phyloP scores from a whole-genome alignment of 805 yeast genomes.

The Candida nonsorbophila region DNA sequence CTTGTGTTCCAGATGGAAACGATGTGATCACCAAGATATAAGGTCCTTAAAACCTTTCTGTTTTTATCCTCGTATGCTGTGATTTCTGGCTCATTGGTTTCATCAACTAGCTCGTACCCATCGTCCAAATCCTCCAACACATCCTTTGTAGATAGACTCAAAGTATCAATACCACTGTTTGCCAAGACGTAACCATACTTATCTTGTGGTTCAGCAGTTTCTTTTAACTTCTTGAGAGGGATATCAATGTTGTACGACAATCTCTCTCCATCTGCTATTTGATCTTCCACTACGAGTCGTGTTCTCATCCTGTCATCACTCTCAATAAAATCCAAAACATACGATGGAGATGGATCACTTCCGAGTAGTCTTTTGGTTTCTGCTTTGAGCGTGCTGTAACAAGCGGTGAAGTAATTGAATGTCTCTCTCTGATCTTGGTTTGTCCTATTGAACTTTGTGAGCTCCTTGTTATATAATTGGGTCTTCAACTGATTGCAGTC shows the following conservation, averaged over 20 bases:
- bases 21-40: conserved; percentile 67
- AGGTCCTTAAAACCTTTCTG: conserved; percentile 64
- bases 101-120: conserved; percentile 42
- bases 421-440: conserved; percentile 66
- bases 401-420: conserved; percentile 39
- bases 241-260: conserved; percentile 36
- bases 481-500: conserved; percentile 29
- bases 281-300: conserved; percentile 52
- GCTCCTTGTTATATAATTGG: conserved; percentile 39
- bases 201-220: too few species aligned
- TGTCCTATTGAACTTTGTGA: conserved; percentile 45
- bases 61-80: conserved; percentile 57
- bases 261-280: conserved; percentile 39
- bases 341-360: conserved; percentile 17
- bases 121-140: conserved; percentile 14
- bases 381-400: conserved; percentile 43
- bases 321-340: conserved; percentile 64
- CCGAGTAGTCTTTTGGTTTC: conserved; percentile 34
- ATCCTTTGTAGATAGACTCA: conserved; percentile 15
- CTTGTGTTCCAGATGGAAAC: conserved; percentile 72
- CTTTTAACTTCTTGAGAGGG: conserved; percentile 22
- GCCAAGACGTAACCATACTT: conserved; percentile 13
- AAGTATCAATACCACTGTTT: conserved; percentile 20
- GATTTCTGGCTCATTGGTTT: conserved; percentile 14
- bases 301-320: conserved; percentile 64